Percentiles rank a stretch among this genome's conserved stretches.
phyloP scores from a whole-genome alignment of 495 filamentous ascomycete genomes.

The Hypoxylon lienhwacheense region DNA sequence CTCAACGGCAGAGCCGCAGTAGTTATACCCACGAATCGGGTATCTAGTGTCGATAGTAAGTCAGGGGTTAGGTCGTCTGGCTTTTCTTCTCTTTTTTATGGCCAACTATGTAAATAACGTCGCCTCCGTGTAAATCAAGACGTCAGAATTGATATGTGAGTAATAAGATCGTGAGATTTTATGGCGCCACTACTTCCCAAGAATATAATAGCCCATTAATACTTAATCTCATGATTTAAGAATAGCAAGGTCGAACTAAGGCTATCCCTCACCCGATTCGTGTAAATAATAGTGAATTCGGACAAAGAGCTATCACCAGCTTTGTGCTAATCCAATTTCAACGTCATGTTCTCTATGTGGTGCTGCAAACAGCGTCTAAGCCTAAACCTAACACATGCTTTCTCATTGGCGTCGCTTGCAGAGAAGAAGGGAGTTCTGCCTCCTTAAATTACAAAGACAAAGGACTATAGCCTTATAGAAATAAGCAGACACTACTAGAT shows the following conservation, averaged over 20 bases:
- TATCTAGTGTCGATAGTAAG: no score
- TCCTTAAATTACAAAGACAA: slow-evolving; percentile 15
- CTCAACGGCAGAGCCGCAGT: no score
- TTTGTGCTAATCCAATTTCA: slow-evolving; percentile 13
- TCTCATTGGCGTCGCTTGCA: slow-evolving; percentile 23
- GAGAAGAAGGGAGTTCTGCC: no score
- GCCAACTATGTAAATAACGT: no score
- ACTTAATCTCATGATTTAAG: background rate
- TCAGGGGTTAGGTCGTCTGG: no score
- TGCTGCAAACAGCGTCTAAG: slow-evolving; percentile 27
- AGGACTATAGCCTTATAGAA: slow-evolving; percentile 4
- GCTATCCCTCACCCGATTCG: slow-evolving; percentile 4
- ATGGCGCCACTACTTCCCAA: slow-evolving; percentile 5
- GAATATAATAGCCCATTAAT: background rate
- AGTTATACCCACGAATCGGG: no score
- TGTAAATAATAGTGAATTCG: slow-evolving; percentile 30
- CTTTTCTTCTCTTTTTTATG: no score
- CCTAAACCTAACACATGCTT: slow-evolving; percentile 11
- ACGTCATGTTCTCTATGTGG: background rate
- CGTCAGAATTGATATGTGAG: background rate
- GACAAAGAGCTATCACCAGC: slow-evolving; percentile 30
- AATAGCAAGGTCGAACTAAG: background rate
- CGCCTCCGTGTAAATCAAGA: slow-evolving; percentile 5
- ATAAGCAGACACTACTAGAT: slow-evolving; percentile 15
- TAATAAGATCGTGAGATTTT: background rate